These are phyloP conservation scores for Naganishia cerealis DNA, from an alignment of 1,284 basidiomycete genomes.

Conservation along the genomic window DNA sequence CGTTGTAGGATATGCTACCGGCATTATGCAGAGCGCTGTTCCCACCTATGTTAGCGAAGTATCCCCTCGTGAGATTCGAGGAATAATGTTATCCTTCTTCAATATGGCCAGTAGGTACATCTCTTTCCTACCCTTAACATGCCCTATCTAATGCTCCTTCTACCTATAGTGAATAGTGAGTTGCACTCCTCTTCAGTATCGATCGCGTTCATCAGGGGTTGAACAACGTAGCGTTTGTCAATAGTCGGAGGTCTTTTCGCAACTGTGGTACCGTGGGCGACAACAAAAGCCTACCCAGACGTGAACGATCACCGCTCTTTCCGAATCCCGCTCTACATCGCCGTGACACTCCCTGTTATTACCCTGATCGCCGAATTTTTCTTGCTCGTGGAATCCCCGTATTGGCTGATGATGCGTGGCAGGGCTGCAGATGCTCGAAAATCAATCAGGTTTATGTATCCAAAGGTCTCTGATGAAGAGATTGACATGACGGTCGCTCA, in stretches of 20 bases:
- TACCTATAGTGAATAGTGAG: conserved; percentile 1
- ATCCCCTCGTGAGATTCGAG: conserved; percentile 37
- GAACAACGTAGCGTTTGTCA: neutral
- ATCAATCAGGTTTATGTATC: conserved; percentile 45
- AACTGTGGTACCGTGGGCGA: conserved; percentile 35
- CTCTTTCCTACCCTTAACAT: neutral
- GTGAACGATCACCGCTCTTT: conserved; percentile 29
- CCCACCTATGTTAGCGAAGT: conserved; percentile 38
- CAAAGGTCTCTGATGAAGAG: conserved; percentile 40
- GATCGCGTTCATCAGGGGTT: neutral
- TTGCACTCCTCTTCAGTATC: neutral
- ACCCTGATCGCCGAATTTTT: conserved; percentile 31
- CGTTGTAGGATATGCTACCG: conserved; percentile 37
- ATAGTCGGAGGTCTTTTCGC: conserved; percentile 33
- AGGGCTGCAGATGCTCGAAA: conserved; percentile 52
- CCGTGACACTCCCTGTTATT: conserved; percentile 35
- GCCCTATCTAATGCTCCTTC: neutral
- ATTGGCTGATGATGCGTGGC: conserved; percentile 54
- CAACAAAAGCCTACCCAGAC: conserved; percentile 26
- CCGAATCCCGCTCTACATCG: conserved; percentile 37
- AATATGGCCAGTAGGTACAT: conserved; percentile 31
- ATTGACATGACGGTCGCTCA: conserved; percentile 40
- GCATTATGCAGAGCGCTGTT: conserved; percentile 34
- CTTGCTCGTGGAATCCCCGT: conserved; percentile 42
- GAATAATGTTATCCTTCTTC: conserved; percentile 34